Percentiles rank a stretch among this genome's conserved stretches.
Conservation (phyloP, 371 early-diverging fungal species). For the Cladochytrium tenue region DNA sequence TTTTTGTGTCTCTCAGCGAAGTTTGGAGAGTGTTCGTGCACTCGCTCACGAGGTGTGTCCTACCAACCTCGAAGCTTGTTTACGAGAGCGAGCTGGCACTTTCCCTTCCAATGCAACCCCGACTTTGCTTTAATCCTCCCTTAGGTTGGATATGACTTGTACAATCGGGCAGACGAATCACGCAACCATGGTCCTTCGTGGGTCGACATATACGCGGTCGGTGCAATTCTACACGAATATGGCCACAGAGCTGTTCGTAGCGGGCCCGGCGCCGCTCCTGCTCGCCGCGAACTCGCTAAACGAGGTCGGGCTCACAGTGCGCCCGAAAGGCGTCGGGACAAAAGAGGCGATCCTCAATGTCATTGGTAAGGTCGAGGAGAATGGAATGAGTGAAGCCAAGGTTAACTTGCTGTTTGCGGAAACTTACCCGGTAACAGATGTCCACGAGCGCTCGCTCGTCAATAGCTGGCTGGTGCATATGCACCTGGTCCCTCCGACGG, state of each 20-base stretch:
- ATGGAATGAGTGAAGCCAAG: neutral
- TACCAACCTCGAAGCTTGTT: no score
- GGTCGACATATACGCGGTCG: constrained; percentile 30
- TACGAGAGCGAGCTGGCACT: no score
- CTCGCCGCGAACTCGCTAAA: constrained; percentile 44
- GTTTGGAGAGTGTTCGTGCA: constrained; percentile 48
- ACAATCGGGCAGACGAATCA: constrained; percentile 46
- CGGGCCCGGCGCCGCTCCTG: constrained; percentile 32
- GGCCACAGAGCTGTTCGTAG: constrained; percentile 29
- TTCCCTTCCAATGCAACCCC: no score
- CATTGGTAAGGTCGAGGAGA: constrained; percentile 35
- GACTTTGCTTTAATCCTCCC: no score
- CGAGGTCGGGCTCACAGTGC: constrained; percentile 39
- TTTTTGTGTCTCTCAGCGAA: constrained; percentile 35
- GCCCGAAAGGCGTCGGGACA: constrained; percentile 23
- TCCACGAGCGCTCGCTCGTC: constrained; percentile 29
- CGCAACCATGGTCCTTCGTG: constrained; percentile 41
- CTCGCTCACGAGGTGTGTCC: constrained; percentile 39
- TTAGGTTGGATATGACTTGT: constrained; percentile 49
- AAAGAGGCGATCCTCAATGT: constrained; percentile 38
- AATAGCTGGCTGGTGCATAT: constrained; percentile 46
- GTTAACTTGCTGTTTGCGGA: neutral
- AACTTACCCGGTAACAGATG: constrained; percentile 22
- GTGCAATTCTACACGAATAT: constrained; percentile 33
- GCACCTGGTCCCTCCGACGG: constrained; percentile 38